Evolutionary conservation across 1,284 basidiomycete genomes (phyloP).

Genomic region (Schizophyllum commune): DNA sequence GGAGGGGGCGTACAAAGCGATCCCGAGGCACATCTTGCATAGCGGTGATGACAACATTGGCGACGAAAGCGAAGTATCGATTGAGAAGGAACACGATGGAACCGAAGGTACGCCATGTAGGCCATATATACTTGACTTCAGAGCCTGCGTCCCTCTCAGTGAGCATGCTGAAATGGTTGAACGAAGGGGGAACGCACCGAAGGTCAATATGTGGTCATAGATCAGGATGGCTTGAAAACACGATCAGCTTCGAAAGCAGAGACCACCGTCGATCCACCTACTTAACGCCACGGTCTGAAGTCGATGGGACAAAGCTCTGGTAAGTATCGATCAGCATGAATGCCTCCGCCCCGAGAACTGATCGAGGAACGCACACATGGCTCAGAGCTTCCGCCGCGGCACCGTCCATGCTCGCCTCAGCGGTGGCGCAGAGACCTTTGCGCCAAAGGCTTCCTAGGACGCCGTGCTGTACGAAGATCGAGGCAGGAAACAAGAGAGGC

Average conservation of each 20-base stretch:
- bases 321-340: background rate
- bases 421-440: background rate
- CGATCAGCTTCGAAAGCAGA: background rate
- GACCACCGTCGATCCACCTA: background rate
- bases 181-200: slow-evolving; percentile 15
- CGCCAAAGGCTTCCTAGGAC: background rate
- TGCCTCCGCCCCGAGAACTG: background rate
- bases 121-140: slow-evolving; percentile 35
- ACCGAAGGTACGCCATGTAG: slow-evolving; percentile 25
- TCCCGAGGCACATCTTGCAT: slow-evolving; percentile 17
- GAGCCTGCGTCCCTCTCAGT: slow-evolving; percentile 15
- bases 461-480: background rate
- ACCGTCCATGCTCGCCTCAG: background rate
- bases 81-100: slow-evolving; percentile 35
- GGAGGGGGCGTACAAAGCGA: background rate
- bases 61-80: slow-evolving; percentile 33
- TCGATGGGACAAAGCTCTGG: background rate
- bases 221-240: slow-evolving; percentile 25
- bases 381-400: background rate
- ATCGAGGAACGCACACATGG: background rate
- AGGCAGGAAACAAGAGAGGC: background rate
- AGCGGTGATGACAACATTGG: slow-evolving; percentile 25
- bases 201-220: slow-evolving; percentile 30
- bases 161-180: background rate
- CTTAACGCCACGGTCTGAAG: background rate